Conservation (phyloP, 345 rosid genomes). For the Melastoma malabathricum region DNA sequence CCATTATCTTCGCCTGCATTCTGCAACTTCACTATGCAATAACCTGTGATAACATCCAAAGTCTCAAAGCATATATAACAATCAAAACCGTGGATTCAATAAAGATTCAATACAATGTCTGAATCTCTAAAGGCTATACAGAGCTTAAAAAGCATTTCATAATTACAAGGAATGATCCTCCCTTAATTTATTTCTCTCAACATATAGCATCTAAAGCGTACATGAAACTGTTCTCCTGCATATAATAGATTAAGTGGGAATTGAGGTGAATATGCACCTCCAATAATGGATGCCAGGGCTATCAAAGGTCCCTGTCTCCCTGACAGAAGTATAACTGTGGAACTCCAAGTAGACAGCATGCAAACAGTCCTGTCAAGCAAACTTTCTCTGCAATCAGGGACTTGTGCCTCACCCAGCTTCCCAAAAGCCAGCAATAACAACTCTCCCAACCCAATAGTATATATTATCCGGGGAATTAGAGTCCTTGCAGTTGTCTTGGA, state of each 20-base stretch:
- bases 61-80: background rate
- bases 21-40: slow-evolving; percentile 62
- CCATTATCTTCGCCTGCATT: slow-evolving; percentile 23
- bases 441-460: slow-evolving; percentile 44
- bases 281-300: slow-evolving; percentile 46
- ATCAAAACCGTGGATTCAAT: too few species aligned
- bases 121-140: too few species aligned
- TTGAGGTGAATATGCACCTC: slow-evolving; percentile 30
- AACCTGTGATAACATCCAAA: slow-evolving; percentile 33
- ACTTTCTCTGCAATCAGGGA: slow-evolving; percentile 10
- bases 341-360: slow-evolving; percentile 61
- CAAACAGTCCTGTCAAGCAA: slow-evolving; percentile 30
- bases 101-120: too few species aligned
- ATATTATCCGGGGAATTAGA: slow-evolving; percentile 43
- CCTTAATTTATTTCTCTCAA: too few species aligned
- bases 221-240: too few species aligned
- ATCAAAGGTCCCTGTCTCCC: slow-evolving; percentile 83
- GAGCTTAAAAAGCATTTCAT: too few species aligned
- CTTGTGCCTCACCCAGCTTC: slow-evolving; percentile 13
- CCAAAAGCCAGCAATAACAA: slow-evolving; percentile 33
- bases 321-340: slow-evolving; percentile 55
- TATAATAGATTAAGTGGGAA: too few species aligned
- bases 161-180: too few species aligned
- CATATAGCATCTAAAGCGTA: too few species aligned
- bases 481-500: slow-evolving; percentile 23